phyloP scores from a whole-genome alignment of 2,329 filamentous ascomycete species.

The Fusarium mangiferae region DNA sequence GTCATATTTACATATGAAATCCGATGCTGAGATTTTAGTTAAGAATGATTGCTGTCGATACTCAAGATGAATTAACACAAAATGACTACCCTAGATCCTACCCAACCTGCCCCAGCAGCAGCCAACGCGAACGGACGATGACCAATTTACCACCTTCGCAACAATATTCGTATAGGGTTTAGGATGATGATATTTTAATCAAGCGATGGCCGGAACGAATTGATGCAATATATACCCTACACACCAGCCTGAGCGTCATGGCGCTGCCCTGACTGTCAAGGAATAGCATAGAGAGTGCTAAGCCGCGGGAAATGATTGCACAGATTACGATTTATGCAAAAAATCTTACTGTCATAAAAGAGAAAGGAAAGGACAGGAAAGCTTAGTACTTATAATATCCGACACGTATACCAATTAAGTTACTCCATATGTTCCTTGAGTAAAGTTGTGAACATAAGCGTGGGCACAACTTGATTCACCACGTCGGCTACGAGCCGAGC shows the following conservation, averaged over 20 bases:
- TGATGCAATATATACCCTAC: background rate
- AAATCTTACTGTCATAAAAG: background rate
- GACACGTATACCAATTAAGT: background rate
- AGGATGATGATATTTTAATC: too few species aligned
- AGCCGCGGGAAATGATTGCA: background rate
- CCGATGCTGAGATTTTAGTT: background rate
- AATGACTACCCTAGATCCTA: background rate
- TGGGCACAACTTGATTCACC: background rate
- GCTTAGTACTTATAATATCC: background rate
- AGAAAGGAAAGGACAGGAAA: background rate
- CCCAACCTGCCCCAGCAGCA: too few species aligned
- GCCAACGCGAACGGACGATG: background rate
- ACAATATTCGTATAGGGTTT: background rate
- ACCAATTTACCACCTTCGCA: background rate
- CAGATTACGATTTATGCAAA: constrained; percentile 7
- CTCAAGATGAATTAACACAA: background rate
- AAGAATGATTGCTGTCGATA: background rate
- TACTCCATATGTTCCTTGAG: background rate
- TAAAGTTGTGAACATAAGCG: background rate
- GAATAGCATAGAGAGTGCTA: background rate
- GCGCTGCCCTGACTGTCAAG: background rate
- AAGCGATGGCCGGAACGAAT: background rate
- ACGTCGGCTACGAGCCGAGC: constrained; percentile 21
- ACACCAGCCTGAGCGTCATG: background rate
- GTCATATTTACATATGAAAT: background rate